These are phyloP conservation scores for Camelina sativa DNA, from an alignment of 345 rosid species.

Conservation along the genomic window DNA sequence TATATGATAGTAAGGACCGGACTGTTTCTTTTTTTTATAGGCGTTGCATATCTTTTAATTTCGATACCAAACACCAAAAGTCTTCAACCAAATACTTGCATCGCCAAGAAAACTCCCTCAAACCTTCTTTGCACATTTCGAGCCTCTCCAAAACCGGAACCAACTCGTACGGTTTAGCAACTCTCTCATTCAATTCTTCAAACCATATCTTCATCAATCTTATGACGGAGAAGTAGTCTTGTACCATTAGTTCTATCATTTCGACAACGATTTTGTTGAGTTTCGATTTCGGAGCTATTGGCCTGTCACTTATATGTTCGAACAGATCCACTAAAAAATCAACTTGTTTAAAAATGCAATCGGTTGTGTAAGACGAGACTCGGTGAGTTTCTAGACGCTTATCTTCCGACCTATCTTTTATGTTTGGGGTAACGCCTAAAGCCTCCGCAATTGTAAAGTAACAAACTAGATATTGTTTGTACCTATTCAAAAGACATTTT, in stretches of 20 bases:
- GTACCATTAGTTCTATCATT: conserved; percentile 8
- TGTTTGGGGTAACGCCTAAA: conserved; percentile 24
- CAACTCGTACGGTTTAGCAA: not conserved
- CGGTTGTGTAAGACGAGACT: conserved; percentile 20
- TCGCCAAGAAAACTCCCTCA: conserved; percentile 38
- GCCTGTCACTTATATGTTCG: conserved; percentile 23
- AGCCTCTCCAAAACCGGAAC: conserved; percentile 20
- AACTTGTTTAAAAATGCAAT: conserved; percentile 28
- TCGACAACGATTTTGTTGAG: conserved; percentile 11
- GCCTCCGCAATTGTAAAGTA: conserved; percentile 11
- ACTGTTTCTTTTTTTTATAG: not conserved
- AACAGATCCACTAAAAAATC: conserved; percentile 18
- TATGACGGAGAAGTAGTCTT: conserved; percentile 29
- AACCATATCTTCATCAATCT: conserved; percentile 29
- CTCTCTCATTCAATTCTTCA: conserved; percentile 31
- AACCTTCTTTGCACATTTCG: conserved; percentile 11
- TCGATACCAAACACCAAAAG: conserved; percentile 29
- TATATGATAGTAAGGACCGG: not conserved
- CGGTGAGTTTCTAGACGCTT: conserved; percentile 20
- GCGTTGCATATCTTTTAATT: not conserved
- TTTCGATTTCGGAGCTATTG: conserved; percentile 5
- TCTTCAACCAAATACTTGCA: conserved; percentile 16
- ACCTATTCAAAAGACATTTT: conserved; percentile 30
- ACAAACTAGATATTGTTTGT: conserved; percentile 35
- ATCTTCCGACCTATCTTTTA: conserved; percentile 11